phyloP scores from a whole-genome alignment of 2,329 filamentous ascomycete genomes.

The Cytospora chrysosperma region DNA sequence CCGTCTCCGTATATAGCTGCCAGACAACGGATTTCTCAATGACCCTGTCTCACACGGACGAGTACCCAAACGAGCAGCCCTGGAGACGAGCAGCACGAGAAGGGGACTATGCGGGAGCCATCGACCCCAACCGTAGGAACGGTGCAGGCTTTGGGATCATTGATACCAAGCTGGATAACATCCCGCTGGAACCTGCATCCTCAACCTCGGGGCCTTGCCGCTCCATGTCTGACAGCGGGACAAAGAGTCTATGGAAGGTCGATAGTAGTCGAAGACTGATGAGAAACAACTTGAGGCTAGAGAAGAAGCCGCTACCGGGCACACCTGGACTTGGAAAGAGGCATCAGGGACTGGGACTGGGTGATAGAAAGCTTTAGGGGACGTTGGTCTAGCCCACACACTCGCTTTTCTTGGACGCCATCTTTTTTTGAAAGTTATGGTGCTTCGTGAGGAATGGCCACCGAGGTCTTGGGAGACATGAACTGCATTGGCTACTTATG shows the following conservation, averaged over 20 bases:
- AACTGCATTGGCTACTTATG: constrained; percentile 8
- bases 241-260: background rate
- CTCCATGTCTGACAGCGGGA: background rate
- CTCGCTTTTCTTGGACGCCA: background rate
- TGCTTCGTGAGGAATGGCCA: background rate
- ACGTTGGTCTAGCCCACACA: constrained; percentile 18
- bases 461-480: background rate
- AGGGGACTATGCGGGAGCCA: constrained; percentile 21
- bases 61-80: constrained; percentile 19
- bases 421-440: constrained; percentile 2
- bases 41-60: background rate
- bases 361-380: constrained; percentile 20
- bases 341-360: background rate
- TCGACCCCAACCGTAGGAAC: constrained; percentile 19
- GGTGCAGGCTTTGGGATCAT: constrained; percentile 21
- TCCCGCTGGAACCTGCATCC: background rate
- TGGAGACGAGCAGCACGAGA: constrained; percentile 20
- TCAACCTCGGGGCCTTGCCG: background rate
- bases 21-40: background rate
- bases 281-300: background rate
- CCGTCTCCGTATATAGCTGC: constrained; percentile 4
- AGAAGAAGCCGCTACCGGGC: constrained; percentile 18
- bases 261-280: background rate
- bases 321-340: constrained; percentile 20
- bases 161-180: background rate